phyloP scores from a whole-genome alignment of 2,329 filamentous ascomycete species.

The Dactylonectria macrodidyma region DNA sequence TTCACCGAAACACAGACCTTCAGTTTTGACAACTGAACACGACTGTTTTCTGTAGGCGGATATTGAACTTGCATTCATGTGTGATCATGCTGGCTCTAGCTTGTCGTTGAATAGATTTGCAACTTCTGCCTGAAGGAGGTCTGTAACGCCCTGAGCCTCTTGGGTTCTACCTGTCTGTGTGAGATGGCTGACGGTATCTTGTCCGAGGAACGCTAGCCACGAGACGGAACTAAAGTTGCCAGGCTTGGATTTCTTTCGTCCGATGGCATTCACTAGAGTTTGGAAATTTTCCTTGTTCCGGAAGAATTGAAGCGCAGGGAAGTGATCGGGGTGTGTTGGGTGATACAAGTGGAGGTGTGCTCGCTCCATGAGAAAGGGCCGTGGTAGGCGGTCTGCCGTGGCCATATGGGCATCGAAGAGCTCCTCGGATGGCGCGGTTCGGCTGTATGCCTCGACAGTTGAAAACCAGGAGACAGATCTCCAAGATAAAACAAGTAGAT shows the following conservation, averaged over 20 bases:
- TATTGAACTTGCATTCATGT: background rate
- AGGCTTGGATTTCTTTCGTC: conserved; percentile 46
- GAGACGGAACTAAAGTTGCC: conserved; percentile 51
- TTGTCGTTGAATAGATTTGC: conserved; percentile 48
- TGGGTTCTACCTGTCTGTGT: conserved; percentile 56
- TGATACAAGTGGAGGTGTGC: conserved; percentile 71
- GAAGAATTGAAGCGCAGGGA: conserved; percentile 64
- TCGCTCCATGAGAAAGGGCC: conserved; percentile 59
- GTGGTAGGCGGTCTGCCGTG: conserved; percentile 58
- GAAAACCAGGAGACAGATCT: conserved; percentile 64
- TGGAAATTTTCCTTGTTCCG: conserved; percentile 50
- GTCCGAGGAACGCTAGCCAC: conserved; percentile 58
- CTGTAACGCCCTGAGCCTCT: conserved; percentile 59
- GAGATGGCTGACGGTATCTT: conserved; percentile 65
- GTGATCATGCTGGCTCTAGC: conserved; percentile 41
- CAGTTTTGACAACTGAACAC: too few species aligned
- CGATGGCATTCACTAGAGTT: conserved; percentile 44
- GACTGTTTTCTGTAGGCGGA: background rate
- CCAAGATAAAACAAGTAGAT: conserved; percentile 62
- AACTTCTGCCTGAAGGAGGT: conserved; percentile 56
- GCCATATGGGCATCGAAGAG: conserved; percentile 69
- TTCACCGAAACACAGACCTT: background rate
- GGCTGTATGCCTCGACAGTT: conserved; percentile 65
- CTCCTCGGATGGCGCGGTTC: conserved; percentile 60
- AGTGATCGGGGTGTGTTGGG: conserved; percentile 64